These are phyloP conservation scores for Heliocybe sulcata DNA, from an alignment of 1,284 basidiomycete species.

Conservation along the genomic window DNA sequence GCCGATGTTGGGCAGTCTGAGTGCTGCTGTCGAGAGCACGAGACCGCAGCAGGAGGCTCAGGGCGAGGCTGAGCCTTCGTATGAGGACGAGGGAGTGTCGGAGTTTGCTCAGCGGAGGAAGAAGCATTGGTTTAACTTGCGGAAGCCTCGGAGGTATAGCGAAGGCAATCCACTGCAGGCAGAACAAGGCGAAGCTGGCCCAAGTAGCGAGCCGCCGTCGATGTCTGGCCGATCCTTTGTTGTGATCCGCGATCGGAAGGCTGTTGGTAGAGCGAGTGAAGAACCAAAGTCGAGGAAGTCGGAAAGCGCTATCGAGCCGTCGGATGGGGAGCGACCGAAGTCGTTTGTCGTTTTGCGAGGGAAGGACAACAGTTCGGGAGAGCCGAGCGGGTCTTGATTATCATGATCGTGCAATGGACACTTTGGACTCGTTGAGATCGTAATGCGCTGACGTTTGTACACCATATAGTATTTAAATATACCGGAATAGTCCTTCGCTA, in stretches of 20 bases:
- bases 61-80: neutral
- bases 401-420: constrained; percentile 14
- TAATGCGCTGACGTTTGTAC: neutral
- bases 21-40: neutral
- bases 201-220: constrained; percentile 22
- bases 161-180: constrained; percentile 34
- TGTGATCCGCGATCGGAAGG: constrained; percentile 52
- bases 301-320: neutral
- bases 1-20: neutral
- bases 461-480: neutral
- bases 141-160: constrained; percentile 51
- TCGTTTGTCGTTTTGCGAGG: constrained; percentile 30
- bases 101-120: constrained; percentile 30
- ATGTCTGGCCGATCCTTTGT: constrained; percentile 54
- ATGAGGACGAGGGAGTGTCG: constrained; percentile 15
- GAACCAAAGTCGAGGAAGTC: neutral
- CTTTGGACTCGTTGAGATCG: constrained; percentile 5
- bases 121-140: constrained; percentile 61
- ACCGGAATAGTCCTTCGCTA: neutral
- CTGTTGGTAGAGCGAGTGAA: neutral
- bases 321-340: constrained; percentile 12
- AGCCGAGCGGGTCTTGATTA: neutral
- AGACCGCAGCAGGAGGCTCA: neutral
- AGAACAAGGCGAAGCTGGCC: constrained; percentile 12
- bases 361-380: constrained; percentile 11